A percentile compares a stretch with the other conserved stretches of the same genome.
Evolutionary conservation across 768 basidiomycete species (phyloP).

Genomic region (Phanerochaete carnosa): DNA sequence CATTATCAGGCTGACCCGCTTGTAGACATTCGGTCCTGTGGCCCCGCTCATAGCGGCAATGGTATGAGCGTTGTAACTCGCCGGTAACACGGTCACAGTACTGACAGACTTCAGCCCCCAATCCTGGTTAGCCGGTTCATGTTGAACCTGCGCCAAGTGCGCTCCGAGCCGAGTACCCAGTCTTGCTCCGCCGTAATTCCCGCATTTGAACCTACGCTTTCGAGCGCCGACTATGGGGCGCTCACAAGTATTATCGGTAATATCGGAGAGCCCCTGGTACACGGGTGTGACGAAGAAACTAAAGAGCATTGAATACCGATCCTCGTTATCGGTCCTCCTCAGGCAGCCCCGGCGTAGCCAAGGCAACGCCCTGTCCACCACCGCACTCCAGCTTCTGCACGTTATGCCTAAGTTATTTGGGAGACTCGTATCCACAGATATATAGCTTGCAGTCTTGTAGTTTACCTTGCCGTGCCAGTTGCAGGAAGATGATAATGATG

Average conservation of each 20-base stretch:
- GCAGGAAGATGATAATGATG: too few species aligned
- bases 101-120: not conserved
- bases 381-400: too few species aligned
- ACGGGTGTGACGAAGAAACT: not conserved
- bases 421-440: too few species aligned
- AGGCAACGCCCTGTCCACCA: too few species aligned
- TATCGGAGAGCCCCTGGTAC: not conserved
- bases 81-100: not conserved
- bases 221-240: not conserved
- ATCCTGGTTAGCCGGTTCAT: not conserved
- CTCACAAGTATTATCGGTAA: not conserved
- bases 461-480: not conserved
- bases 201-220: not conserved
- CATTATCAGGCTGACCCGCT: not conserved
- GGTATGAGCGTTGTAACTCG: not conserved
- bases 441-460: too few species aligned
- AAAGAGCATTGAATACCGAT: not conserved
- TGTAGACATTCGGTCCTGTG: not conserved
- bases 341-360: too few species aligned
- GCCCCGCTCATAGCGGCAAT: not conserved
- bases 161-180: too few species aligned
- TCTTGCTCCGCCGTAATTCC: not conserved
- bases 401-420: too few species aligned
- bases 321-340: too few species aligned
- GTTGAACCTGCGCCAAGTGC: not conserved